phyloP scores from a whole-genome alignment of 192 early-diverging fungal genomes.

The Podila minutissima region DNA sequence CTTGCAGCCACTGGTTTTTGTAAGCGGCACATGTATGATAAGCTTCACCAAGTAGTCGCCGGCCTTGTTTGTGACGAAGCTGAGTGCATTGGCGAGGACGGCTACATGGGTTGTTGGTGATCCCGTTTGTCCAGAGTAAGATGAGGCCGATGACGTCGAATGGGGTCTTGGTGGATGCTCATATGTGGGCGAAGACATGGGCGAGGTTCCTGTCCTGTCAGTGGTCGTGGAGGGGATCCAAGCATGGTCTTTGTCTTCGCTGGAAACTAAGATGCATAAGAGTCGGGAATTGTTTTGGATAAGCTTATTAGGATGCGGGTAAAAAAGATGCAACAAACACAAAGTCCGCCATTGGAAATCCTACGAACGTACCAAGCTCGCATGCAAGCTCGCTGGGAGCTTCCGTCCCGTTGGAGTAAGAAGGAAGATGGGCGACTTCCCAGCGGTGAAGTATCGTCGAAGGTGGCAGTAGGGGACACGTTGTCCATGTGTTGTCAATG shows the following conservation, averaged over 20 bases:
- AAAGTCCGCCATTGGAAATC: not conserved
- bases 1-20: not conserved
- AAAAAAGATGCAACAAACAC: no score
- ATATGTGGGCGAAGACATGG: conserved; percentile 25
- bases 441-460: conserved; percentile 47
- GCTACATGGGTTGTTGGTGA: conserved; percentile 31
- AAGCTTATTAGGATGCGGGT: no score
- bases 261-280: not conserved
- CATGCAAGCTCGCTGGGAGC: conserved; percentile 10
- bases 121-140: not conserved
- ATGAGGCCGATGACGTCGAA: conserved; percentile 18
- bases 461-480: conserved; percentile 31
- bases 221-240: conserved; percentile 21
- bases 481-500: conserved; percentile 49
- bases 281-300: no score
- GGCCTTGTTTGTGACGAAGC: conserved; percentile 42
- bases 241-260: conserved; percentile 17
- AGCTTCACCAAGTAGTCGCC: conserved; percentile 41
- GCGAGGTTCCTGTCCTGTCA: conserved; percentile 31
- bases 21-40: conserved; percentile 29
- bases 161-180: conserved; percentile 19
- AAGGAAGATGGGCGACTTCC: conserved; percentile 25
- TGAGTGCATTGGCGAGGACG: conserved; percentile 32
- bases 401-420: not conserved
- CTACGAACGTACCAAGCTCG: conserved; percentile 25